Evolutionary conservation across 768 basidiomycete species (phyloP), one percentile per base, ranked within the genome.

Genomic region (Trametes cingulata): DNA sequence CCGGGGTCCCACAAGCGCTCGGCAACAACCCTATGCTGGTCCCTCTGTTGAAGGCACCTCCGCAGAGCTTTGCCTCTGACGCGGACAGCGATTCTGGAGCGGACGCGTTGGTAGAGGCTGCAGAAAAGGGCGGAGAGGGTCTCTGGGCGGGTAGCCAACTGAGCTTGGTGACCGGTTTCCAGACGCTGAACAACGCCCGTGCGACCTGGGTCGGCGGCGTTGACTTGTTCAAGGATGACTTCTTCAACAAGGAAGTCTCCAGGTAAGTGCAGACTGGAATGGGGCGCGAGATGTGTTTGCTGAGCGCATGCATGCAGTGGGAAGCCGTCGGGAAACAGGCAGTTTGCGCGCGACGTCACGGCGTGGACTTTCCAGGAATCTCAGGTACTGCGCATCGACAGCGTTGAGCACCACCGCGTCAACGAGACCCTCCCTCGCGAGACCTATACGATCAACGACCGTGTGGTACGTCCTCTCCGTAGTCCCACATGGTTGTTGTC

Each of bases 361-460:
- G 82, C 85, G 6, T 99, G 96, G 96, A 84, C 88, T 0, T 96
- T 98, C 86, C 90, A 93, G 67, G 91, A 97, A 72, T 81, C 82
- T 1, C 79, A 85, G 13, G 90, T 91, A 2, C 78, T 96, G 49
- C 86, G 92, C 24, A 86, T 98, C 57, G 88, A 93, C 62, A 78
- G 73, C 45, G 83, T 83, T 7, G 82, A 84, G 20, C 95, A 97
- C 69, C 87, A 90, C 67, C 83, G 82, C 57, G 77, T 85, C 48
- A 85, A 88, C 62, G 79, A 82, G 52, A 84, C 85, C 0, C 76
- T 73, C 22, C 78, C 88, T n/a, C 76, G 78, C 3, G 88, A 88
- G 57, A 78, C 78, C 55, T 99, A 99, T 73, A 90, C 92, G 13
- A 91, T 82, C 66, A 93, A 95, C 67, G 93, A 97, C 70, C 74